A percentile compares a stretch with the other conserved stretches of the same genome.
These are phyloP conservation scores for Marsdenia floribunda DNA, from an alignment of 257 asterid genomes.

Conservation along the genomic window DNA sequence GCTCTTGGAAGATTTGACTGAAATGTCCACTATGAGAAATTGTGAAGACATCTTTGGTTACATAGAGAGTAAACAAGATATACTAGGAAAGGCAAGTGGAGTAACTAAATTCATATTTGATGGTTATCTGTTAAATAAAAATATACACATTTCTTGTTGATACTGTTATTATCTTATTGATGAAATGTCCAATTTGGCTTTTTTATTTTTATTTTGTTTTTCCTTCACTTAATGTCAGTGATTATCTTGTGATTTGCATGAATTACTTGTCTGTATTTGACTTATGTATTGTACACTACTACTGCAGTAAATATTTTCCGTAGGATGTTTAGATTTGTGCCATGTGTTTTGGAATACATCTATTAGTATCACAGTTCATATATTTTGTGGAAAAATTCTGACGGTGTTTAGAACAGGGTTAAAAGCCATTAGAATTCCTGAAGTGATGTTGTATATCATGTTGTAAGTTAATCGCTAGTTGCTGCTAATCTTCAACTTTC, in stretches of 20 bases:
- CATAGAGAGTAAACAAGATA: constrained; percentile 93
- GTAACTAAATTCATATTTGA: not conserved
- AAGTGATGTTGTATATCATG: not conserved
- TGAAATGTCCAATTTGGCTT: not conserved
- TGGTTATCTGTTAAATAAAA: not conserved
- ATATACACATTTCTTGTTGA: not conserved
- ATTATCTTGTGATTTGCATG: not conserved
- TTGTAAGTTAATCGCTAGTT: no score
- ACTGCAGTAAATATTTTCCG: not conserved
- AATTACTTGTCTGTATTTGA: not conserved
- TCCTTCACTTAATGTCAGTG: constrained; percentile 1
- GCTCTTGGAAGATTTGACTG: constrained; percentile 96
- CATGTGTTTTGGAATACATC: not conserved
- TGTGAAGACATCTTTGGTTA: constrained; percentile 91
- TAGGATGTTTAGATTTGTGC: not conserved
- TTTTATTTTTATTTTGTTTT: not conserved
- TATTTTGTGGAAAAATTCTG: not conserved
- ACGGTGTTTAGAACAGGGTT: not conserved
- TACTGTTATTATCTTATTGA: not conserved
- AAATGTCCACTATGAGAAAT: constrained; percentile 98
- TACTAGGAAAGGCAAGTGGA: constrained; percentile 79
- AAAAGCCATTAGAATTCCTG: not conserved
- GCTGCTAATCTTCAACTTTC: no score
- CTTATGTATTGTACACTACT: not conserved
- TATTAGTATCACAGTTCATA: not conserved